Conservation (phyloP, 768 basidiomycete genomes). For the Boletus rubroflammeus region DNA sequence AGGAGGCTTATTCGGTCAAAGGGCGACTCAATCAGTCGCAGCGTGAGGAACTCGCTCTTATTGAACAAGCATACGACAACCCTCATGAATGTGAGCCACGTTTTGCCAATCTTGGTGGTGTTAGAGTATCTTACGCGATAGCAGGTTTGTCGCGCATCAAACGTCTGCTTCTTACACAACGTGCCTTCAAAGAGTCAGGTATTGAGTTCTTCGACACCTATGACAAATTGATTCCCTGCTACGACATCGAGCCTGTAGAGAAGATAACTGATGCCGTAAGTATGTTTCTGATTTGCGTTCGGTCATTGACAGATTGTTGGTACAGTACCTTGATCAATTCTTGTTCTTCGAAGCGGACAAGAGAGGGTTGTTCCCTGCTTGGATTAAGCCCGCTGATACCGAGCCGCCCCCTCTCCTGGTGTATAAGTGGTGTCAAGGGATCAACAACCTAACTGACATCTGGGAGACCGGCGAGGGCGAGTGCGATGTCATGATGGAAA, state of each 20-base stretch:
- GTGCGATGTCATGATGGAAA: conserved; percentile 99
- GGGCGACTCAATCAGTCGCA: conserved; percentile 97
- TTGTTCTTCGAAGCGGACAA: conserved; percentile 99
- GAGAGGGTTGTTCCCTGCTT: conserved; percentile 94
- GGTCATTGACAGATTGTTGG: conserved; percentile 12
- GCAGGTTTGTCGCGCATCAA: conserved; percentile 93
- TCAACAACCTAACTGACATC: conserved; percentile 96
- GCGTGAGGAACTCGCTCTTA: conserved; percentile 94
- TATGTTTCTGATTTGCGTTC: conserved; percentile 7
- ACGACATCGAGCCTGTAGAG: conserved; percentile 99
- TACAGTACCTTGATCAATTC: conserved; percentile 93
- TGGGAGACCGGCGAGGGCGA: conserved; percentile 99
- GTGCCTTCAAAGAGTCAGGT: conserved; percentile 97
- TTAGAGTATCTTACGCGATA: conserved; percentile 2
- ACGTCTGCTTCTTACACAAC: conserved; percentile 91
- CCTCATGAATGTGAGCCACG: conserved; percentile 83
- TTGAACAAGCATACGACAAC: conserved; percentile 99
- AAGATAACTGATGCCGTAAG: conserved; percentile 97
- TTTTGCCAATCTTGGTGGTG: background rate
- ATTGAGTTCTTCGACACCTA: conserved; percentile 98
- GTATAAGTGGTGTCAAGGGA: conserved; percentile 99
- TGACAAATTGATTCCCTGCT: conserved; percentile 97
- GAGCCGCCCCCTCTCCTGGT: conserved; percentile 96
- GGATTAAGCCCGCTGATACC: conserved; percentile 98
- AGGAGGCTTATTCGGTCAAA: conserved; percentile 98